Evolutionary conservation across 2,329 filamentous ascomycete genomes (phyloP).

Genomic region (Passalora sequoiae): DNA sequence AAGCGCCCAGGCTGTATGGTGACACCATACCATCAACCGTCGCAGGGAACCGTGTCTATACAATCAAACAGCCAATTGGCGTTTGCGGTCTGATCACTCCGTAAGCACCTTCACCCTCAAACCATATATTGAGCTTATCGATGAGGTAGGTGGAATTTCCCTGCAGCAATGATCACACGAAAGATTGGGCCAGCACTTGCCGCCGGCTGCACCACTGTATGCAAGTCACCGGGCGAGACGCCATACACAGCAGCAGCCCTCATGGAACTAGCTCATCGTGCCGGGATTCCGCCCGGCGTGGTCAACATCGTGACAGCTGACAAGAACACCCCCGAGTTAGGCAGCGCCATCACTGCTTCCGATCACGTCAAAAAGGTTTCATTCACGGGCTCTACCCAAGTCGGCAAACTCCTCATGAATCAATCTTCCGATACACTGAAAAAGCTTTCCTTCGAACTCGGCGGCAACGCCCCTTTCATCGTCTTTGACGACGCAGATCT

Average conservation of each 20-base stretch:
- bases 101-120: slow-evolving; percentile 26
- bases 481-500: slow-evolving; percentile 92
- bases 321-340: slow-evolving; percentile 74
- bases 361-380: slow-evolving; percentile 76
- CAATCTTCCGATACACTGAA: slow-evolving; percentile 80
- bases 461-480: slow-evolving; percentile 93
- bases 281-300: slow-evolving; percentile 84
- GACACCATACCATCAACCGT: slow-evolving; percentile 67
- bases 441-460: slow-evolving; percentile 83
- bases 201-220: slow-evolving; percentile 91
- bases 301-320: slow-evolving; percentile 81
- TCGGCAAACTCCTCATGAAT: slow-evolving; percentile 77
- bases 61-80: slow-evolving; percentile 76
- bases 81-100: slow-evolving; percentile 80
- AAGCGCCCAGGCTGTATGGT: slow-evolving; percentile 68
- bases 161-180: slow-evolving; percentile 44
- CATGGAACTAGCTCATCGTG: slow-evolving; percentile 77
- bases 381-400: slow-evolving; percentile 73
- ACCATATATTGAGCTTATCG: not conserved
- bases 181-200: slow-evolving; percentile 65
- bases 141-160: slow-evolving; percentile 64
- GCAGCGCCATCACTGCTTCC: slow-evolving; percentile 69
- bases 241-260: slow-evolving; percentile 85
- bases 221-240: slow-evolving; percentile 87
- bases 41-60: slow-evolving; percentile 68